Conservation (phyloP, 129 eudicot species). For the Pittosporum tobira region DNA sequence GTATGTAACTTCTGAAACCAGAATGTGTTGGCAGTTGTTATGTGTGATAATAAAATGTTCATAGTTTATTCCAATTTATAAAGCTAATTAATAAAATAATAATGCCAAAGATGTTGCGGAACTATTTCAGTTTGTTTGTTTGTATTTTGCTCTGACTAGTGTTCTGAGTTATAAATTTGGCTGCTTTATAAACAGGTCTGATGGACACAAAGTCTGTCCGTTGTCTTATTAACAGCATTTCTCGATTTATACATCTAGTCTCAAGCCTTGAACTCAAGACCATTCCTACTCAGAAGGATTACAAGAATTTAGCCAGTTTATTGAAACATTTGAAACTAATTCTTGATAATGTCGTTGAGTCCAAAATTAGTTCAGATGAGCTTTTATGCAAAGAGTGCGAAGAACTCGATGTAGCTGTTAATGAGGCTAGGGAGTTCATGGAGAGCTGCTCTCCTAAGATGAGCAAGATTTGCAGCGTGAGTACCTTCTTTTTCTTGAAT, state of each 20-base stretch:
- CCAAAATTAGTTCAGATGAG: slow-evolving; percentile 43
- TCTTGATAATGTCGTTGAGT: slow-evolving; percentile 63
- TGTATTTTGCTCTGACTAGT: neutral
- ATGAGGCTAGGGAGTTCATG: slow-evolving; percentile 81
- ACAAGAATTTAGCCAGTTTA: slow-evolving; percentile 34
- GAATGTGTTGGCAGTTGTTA: neutral
- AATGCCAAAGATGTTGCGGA: neutral
- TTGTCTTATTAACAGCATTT: slow-evolving; percentile 68
- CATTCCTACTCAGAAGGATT: slow-evolving; percentile 62
- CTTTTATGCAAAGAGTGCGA: slow-evolving; percentile 54
- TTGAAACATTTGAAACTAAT: slow-evolving; percentile 68
- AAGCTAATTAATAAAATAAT: neutral
- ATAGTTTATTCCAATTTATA: neutral
- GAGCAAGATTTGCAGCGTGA: slow-evolving; percentile 80
- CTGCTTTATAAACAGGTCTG: slow-evolving; percentile 35
- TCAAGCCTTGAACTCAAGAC: slow-evolving; percentile 47
- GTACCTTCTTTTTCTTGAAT: slow-evolving; percentile 21
- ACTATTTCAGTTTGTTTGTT: neutral
- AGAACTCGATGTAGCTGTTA: slow-evolving; percentile 67
- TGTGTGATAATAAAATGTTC: neutral
- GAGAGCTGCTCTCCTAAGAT: slow-evolving; percentile 71
- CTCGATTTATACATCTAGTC: slow-evolving; percentile 87
- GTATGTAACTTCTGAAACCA: no score
- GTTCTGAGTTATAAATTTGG: slow-evolving; percentile 1
- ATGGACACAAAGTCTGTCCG: slow-evolving; percentile 67